Evolutionary conservation across 129 eudicot genomes (phyloP), one percentile per base, ranked within the genome.

Genomic region (Tagetes patula): DNA sequence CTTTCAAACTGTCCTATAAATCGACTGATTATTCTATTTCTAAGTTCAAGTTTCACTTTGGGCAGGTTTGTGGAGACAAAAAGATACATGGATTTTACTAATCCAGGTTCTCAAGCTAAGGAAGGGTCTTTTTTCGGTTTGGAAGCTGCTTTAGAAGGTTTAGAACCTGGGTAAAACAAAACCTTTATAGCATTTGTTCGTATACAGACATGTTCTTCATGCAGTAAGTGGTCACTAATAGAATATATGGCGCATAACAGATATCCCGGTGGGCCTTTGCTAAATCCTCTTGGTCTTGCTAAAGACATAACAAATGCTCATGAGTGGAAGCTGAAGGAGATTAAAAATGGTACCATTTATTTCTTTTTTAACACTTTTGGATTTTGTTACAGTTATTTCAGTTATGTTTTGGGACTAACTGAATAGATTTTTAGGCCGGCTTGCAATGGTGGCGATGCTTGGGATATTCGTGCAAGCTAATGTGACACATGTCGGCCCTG

Each of bases 391-490:
- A 3, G 11, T 33, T 65, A 62, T 48, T 31, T 61, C 3, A 27
- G 34, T 45, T 33, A 33, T 69, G 32, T 3, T 41, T 63, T 54
- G 68, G 74, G 54, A 79, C 60, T 47, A 77, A 73, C 31, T 38
- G 31, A 56, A 27, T 46, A 32, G 27, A 13, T 65, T 45, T 76
- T 59, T 47, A 93, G 98, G 98, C 61, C 80, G 98, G 72, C 83
- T 93, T 58, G 98, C 96, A 8, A 93, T 93, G 98, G 92, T 93
- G 80, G 98, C 98, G 0, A 90, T 93, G 92, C 85, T 87, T 10
- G 98, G 98, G 67, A 65, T 93, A 31, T 79, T 93, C 14, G 96
- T 93, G 82, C 98, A 93, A 73, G 98, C 98, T 63, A 81, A 85
- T 3, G 90, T 84, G 59, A 93, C 98, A 42, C 98, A 87, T 77